Evolutionary conservation across 257 asterid species (phyloP), one percentile per base, ranked within the genome.

Genomic region (Marsdenia floribunda): DNA sequence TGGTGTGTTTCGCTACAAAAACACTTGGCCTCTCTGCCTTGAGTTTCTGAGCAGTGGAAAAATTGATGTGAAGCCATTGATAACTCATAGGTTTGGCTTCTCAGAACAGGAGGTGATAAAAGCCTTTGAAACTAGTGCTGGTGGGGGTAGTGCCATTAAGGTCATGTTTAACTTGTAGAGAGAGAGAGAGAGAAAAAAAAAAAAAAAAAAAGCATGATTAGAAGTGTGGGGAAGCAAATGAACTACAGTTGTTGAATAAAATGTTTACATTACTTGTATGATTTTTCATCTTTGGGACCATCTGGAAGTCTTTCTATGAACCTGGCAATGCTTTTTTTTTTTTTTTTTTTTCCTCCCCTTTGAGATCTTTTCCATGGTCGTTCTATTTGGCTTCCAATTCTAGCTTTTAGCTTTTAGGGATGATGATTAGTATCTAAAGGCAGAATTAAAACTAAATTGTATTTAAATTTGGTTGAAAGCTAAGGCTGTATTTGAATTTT

Each of bases 1-100:
- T 14, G 98, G 98, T 50, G 78, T 93, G 82, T 90, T 89, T 82
- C 90, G 98, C 14, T 91, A 93, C 84, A 87, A 80, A 79, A 93
- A 93, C 88, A 93, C 98, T 1, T 88, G 97, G 96, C 93, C 96
- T 2, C 78, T 90, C 85, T 89, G 96, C 85, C 83, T 91, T 8
- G 96, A 89, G 84, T 89, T 90, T 78, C 77, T 92, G 69, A 88
- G 83, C 84, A 90, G 93, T 35, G 93, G 96, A 14, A 87, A 92
- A 88, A 87, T 90, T 75, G 96, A 90, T 21, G 96, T 92, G 83
- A 90, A 89, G 90, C 91, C 93, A 2, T 74, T 92, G 83, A 92
- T 92, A 78, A 92, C 97, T 19, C 92, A 90, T 80, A 85, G 96
- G 87, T 92, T 82, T 47, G 91, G 91, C 22, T 92, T 92, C 80